Conservation (phyloP, 1,284 basidiomycete species). For the Apiotrichum akiyoshidainum region DNA sequence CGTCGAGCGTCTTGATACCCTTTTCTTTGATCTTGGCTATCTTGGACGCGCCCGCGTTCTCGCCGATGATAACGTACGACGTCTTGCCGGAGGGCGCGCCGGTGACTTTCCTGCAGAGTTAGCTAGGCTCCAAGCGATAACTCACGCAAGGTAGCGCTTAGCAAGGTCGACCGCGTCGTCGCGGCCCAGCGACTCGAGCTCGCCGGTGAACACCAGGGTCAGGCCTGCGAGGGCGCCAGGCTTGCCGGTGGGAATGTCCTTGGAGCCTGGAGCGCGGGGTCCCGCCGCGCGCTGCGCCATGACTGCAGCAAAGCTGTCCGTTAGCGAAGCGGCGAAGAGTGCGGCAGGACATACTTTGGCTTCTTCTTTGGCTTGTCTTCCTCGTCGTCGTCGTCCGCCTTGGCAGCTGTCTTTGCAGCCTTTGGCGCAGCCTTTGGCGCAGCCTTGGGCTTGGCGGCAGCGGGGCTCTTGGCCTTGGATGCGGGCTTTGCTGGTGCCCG, state of each 20-base stretch:
- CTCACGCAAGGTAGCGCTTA: slow-evolving; percentile 87
- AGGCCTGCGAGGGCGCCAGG: slow-evolving; percentile 82
- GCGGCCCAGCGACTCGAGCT: slow-evolving; percentile 78
- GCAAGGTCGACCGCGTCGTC: slow-evolving; percentile 85
- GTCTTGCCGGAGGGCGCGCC: slow-evolving; percentile 86
- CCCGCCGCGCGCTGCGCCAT: slow-evolving; percentile 65
- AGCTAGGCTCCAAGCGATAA: slow-evolving; percentile 7
- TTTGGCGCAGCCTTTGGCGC: slow-evolving; percentile 17
- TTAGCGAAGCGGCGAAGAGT: slow-evolving; percentile 9
- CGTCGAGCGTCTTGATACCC: slow-evolving; percentile 68
- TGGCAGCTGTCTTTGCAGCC: slow-evolving; percentile 1
- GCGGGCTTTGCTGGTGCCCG: slow-evolving; percentile 12
- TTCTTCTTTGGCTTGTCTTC: slow-evolving; percentile 34
- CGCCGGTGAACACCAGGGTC: slow-evolving; percentile 93
- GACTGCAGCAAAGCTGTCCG: slow-evolving; percentile 54
- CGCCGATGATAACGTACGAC: slow-evolving; percentile 82
- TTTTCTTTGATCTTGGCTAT: slow-evolving; percentile 72
- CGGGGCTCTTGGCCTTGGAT: neutral
- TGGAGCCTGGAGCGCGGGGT: slow-evolving; percentile 64
- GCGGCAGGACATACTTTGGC: slow-evolving; percentile 40
- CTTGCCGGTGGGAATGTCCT: slow-evolving; percentile 71
- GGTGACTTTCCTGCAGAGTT: slow-evolving; percentile 67
- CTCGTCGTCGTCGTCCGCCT: slow-evolving; percentile 18
- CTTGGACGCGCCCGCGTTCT: slow-evolving; percentile 83
- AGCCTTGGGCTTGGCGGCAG: slow-evolving; percentile 17